phyloP scores from a whole-genome alignment of 2,329 filamentous ascomycete species.

The Alternaria sp. region DNA sequence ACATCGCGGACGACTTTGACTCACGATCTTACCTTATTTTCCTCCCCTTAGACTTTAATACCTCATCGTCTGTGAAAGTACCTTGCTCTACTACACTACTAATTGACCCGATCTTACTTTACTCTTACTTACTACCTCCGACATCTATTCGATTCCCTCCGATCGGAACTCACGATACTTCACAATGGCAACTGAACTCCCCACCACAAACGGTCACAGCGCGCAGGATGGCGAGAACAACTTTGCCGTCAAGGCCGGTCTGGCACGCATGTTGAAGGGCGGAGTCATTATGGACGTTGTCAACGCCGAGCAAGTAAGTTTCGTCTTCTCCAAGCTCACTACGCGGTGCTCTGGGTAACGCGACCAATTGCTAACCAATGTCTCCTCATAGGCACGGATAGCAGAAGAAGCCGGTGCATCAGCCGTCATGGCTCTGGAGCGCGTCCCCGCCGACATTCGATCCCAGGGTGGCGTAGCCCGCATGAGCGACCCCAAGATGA shows the following conservation, averaged over 20 bases:
- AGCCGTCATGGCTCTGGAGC: conserved; percentile 98
- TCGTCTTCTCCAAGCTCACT: neutral
- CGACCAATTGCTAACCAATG: conserved; percentile 14
- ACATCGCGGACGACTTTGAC: conserved; percentile 27
- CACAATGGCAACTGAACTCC: conserved; percentile 57
- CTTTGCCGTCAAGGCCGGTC: conserved; percentile 91
- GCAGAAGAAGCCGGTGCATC: conserved; percentile 95
- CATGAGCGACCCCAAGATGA: conserved; percentile 95
- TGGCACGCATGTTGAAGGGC: conserved; percentile 98
- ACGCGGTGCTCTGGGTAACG: neutral
- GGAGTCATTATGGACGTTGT: conserved; percentile 99
- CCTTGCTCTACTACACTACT: conserved; percentile 2
- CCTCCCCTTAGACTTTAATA: neutral
- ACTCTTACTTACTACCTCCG: neutral
- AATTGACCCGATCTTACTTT: neutral
- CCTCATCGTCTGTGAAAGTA: neutral
- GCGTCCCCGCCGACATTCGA: conserved; percentile 95
- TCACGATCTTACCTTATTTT: conserved; percentile 17
- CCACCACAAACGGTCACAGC: conserved; percentile 53
- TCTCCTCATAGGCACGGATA: conserved; percentile 74
- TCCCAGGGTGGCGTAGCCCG: conserved; percentile 90
- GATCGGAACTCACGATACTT: neutral
- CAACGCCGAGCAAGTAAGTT: conserved; percentile 76
- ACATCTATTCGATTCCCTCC: neutral
- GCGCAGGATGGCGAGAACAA: conserved; percentile 58